Evolutionary conservation across 1,284 basidiomycete species (phyloP), one percentile per base, ranked within the genome.

Genomic region (Apiotrichum siamense): DNA sequence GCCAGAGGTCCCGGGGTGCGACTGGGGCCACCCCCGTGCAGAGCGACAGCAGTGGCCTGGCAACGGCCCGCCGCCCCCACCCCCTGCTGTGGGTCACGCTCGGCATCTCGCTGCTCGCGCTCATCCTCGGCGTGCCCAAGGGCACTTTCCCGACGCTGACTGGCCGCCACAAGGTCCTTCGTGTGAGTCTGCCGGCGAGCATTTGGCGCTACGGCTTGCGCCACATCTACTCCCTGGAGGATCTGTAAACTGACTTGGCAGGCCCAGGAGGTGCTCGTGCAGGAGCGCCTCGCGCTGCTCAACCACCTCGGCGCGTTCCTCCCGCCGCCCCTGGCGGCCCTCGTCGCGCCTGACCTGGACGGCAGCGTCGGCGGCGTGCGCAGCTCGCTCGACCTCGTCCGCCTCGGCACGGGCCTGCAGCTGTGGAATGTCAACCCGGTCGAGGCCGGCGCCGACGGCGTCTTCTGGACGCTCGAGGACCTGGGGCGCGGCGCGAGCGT

Each of bases 21-120:
- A n/a, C n/a, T n/a, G n/a, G n/a, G n/a, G n/a, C n/a, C n/a, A n/a
- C n/a, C n/a, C n/a, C n/a, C 7, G 15, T 11, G 33, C 33, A 35
- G 7, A 33, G 7, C 32, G 21, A 15, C 21, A 4, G 21, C 37
- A 38, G 37, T n/a, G n/a, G n/a, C n/a, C 37, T 13, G 21, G n/a
- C 21, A 4, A 12, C 37, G 4, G 12, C 11, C 21, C 25, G 46
- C 23, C 48, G 39, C 38, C 65, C 69, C 25, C 70, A 72, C 55
- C 69, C 70, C 3, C 54, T 72, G n/a, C 54, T 70, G 15, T 72
- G 65, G 65, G 23, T 72, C 37, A 66, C 61, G 38, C 53, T 72
- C 29, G 48, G 52, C 0, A 44, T 70, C 13, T 64, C 61, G 24
- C 11, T 70, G 7, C 40, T 66, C 15, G 65, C 67, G 1, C 46